Evolutionary conservation across 1,139 yeast species (phyloP).

Genomic region (Nadsonia commutata): DNA sequence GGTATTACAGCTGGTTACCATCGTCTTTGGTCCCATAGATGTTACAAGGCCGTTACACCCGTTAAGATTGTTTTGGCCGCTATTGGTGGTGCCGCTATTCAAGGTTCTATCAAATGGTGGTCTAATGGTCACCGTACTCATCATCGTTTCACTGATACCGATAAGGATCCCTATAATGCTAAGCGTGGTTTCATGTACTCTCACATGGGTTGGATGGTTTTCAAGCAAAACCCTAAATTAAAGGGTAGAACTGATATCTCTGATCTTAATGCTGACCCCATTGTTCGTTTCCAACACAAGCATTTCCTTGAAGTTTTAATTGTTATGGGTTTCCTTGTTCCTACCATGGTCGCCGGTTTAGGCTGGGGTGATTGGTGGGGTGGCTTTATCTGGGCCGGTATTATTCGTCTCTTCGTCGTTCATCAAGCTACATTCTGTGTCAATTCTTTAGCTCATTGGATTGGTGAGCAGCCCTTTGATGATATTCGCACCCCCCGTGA

Average conservation of each 20-base stretch:
- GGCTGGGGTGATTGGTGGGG: conserved; percentile 87
- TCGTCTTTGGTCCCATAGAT: conserved; percentile 76
- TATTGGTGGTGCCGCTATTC: conserved; percentile 89
- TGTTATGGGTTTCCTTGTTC: conserved; percentile 54
- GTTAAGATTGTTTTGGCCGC: conserved; percentile 60
- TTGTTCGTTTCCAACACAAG: conserved; percentile 86
- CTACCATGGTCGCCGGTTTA: conserved; percentile 61
- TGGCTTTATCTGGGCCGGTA: conserved; percentile 84
- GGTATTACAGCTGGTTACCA: conserved; percentile 96
- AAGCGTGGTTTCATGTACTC: conserved; percentile 91
- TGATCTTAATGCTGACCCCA: conserved; percentile 80
- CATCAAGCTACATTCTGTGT: conserved; percentile 99
- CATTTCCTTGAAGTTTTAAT: conserved; percentile 65
- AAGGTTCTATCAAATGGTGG: conserved; percentile 99
- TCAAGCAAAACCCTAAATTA: conserved; percentile 81
- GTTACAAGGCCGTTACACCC: conserved; percentile 65
- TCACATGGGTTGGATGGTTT: conserved; percentile 96
- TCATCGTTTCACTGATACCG: conserved; percentile 93
- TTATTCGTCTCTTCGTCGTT: conserved; percentile 65
- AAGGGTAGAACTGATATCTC: conserved; percentile 94
- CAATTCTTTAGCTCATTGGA: conserved; percentile 96
- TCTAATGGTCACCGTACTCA: conserved; percentile 93
- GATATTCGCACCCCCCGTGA: conserved; percentile 97
- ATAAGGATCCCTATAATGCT: conserved; percentile 95
- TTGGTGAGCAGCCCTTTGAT: conserved; percentile 95